A percentile compares a stretch with the other conserved stretches of the same genome.
These are phyloP conservation scores for Lecanicillium sp. DNA, from an alignment of 2,329 filamentous ascomycete species.

Conservation along the genomic window DNA sequence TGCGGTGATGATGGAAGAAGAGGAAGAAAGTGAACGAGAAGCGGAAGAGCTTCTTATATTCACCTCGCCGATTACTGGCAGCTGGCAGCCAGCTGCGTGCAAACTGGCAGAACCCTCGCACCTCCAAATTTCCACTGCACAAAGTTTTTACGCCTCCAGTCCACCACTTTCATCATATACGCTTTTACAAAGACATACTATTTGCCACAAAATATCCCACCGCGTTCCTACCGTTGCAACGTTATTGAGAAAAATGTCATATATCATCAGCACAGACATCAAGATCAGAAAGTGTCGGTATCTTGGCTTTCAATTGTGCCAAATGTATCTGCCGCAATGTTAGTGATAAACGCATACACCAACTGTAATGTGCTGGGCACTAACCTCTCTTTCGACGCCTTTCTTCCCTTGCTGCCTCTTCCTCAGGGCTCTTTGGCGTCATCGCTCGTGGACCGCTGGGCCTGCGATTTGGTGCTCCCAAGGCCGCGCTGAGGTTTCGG, in stretches of 20 bases:
- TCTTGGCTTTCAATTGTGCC: conserved; percentile 43
- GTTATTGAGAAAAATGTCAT: too few species aligned
- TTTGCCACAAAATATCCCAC: too few species aligned
- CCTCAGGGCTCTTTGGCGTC: conserved; percentile 46
- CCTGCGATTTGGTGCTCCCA: conserved; percentile 41
- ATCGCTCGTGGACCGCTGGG: conserved; percentile 53
- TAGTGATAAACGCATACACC: too few species aligned
- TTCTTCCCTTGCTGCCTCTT: conserved; percentile 37
- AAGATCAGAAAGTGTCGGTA: conserved; percentile 43
- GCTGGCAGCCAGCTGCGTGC: too few species aligned
- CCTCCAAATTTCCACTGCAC: too few species aligned
- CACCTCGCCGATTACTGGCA: too few species aligned
- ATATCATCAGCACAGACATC: too few species aligned
- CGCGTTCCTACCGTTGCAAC: not conserved
- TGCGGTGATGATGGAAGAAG: too few species aligned
- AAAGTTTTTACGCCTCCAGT: not conserved
- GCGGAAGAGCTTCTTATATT: too few species aligned
- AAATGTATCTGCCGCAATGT: conserved; percentile 41
- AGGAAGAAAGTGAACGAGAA: too few species aligned
- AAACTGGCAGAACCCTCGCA: too few species aligned
- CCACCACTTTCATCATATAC: not conserved
- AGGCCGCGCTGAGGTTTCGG: conserved; percentile 45
- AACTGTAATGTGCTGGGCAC: conserved; percentile 11
- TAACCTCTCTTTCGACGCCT: conserved; percentile 50
- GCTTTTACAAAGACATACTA: too few species aligned